Evolutionary conservation across 1,139 yeast species (phyloP), one percentile per base, ranked within the genome.

Genomic region (Candida pseudoviswanathii): DNA sequence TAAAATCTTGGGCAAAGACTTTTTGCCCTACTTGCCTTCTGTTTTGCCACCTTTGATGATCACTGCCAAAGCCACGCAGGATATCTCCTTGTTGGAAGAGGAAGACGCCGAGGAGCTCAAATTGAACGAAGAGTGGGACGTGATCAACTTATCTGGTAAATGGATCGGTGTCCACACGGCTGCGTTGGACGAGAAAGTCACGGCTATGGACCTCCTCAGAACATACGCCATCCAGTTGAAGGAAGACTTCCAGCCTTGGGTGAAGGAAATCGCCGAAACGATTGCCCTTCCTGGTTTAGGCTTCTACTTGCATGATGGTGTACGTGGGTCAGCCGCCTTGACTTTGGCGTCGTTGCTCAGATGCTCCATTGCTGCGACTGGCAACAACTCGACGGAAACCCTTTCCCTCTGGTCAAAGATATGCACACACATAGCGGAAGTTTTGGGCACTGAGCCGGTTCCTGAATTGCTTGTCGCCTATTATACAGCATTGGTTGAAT

Each of bases 141-240:
- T 94, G 44, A 86, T 94, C 50, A 92, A 90, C 58, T 74, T 91
- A 38, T 85, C 92, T 29, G 99, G 99, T 48, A 92, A 90, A 66
- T 92, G 89, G 62, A 85, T 95, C 62, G 99, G 98, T 25, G 91
- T 94, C 47, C 96, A 92, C 65, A 90, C 97, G 3, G 90, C 97
- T 16, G 78, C 89, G 22, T 77, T 94, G 54, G 99, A 94, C 63
- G 98, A 92, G 57, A 94, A 95, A 70, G 92, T 90, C 6, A 79
- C 86, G 36, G 98, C 99, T 3, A 86, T 94, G 76, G 97, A 94
- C 62, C 75, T 94, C 51, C 76, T 94, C 51, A 83, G 91, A 57
- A 81, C 87, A n/a, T 94, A 95, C 64, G 96, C 97, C 9, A 83
- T 86, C 47, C 89, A 89, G 56, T 78, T 94, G 56, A 90, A 89